Evolutionary conservation across 78 protist species (phyloP).

Genomic region (Bigelowiella natans): DNA sequence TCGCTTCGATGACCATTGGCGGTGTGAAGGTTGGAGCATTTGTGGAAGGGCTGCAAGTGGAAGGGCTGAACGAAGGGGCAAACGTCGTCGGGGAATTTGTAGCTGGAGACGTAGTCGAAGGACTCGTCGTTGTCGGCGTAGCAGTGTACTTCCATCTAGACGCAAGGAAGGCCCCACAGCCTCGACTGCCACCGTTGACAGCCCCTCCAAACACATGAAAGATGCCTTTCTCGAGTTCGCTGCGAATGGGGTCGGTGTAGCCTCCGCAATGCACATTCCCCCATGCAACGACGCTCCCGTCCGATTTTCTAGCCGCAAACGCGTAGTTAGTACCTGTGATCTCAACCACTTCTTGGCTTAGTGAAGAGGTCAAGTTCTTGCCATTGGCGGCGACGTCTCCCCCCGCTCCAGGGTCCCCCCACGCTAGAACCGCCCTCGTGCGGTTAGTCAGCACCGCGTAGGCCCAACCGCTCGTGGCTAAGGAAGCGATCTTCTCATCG

Average conservation of each 20-base stretch:
- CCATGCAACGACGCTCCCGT: neutral
- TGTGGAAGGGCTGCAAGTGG: neutral
- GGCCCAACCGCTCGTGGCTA: neutral
- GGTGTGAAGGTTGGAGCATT: neutral
- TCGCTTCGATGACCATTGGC: too few species aligned
- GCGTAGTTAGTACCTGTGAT: neutral
- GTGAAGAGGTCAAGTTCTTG: too few species aligned
- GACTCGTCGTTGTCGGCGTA: neutral
- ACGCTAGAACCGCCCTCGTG: neutral
- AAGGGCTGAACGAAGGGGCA: neutral
- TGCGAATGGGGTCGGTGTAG: neutral
- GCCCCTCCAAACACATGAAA: neutral
- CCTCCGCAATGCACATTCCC: neutral
- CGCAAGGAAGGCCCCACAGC: neutral
- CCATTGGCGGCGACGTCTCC: neutral
- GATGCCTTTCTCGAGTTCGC: neutral
- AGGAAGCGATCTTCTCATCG: too few species aligned
- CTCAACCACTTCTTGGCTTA: neutral
- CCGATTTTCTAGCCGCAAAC: neutral
- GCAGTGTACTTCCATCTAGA: neutral
- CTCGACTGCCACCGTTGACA: neutral
- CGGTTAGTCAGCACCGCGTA: neutral
- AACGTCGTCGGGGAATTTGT: neutral
- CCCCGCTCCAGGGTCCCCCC: neutral
- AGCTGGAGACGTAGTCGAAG: neutral